Evolutionary conservation across 805 yeast species (phyloP).

Genomic region (Zygoascus ofunaensis): DNA sequence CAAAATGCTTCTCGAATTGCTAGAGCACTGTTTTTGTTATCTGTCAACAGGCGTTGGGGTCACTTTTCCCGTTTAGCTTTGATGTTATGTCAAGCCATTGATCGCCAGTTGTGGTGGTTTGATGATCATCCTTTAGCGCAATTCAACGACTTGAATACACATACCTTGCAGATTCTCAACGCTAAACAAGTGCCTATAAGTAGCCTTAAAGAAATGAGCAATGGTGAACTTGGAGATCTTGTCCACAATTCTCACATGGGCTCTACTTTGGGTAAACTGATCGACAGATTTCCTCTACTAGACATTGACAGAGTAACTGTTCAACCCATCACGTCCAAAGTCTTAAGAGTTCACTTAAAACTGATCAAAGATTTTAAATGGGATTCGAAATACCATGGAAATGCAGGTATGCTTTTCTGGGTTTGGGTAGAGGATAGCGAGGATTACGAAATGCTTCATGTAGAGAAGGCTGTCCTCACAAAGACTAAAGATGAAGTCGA

Average conservation of each 20-base stretch:
- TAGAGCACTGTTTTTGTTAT: constrained; percentile 80
- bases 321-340: constrained; percentile 80
- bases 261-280: constrained; percentile 42
- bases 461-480: constrained; percentile 67
- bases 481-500: constrained; percentile 47
- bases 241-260: constrained; percentile 81
- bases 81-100: constrained; percentile 78
- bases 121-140: constrained; percentile 80
- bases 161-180: constrained; percentile 52
- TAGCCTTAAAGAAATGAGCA: constrained; percentile 58
- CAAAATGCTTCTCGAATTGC: constrained; percentile 92
- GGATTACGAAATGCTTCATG: constrained; percentile 62
- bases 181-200: constrained; percentile 34
- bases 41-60: constrained; percentile 90
- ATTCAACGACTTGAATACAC: constrained; percentile 39
- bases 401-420: constrained; percentile 74
- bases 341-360: constrained; percentile 67
- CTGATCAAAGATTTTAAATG: constrained; percentile 74
- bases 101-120: constrained; percentile 77
- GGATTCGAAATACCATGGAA: constrained; percentile 75
- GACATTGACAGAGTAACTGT: constrained; percentile 62
- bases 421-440: constrained; percentile 82
- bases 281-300: constrained; percentile 68
- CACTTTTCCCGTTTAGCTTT: constrained; percentile 61
- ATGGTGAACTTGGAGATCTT: constrained; percentile 77